phyloP scores from a whole-genome alignment of 2,329 filamentous ascomycete genomes.

The Colletotrichum sidae region DNA sequence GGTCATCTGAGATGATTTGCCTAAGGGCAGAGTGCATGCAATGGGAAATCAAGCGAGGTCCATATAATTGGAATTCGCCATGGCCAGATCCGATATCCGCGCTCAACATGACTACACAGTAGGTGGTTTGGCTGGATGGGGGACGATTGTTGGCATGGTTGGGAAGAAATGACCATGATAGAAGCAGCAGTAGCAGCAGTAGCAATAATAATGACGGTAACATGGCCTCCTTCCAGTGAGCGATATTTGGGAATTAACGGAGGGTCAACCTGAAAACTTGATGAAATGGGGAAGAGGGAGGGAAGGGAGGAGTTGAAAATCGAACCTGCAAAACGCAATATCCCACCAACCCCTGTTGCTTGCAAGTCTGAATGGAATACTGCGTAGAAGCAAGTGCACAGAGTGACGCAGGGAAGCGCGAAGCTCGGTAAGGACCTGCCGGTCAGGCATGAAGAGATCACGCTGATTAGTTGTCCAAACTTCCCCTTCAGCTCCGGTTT shows the following conservation, averaged over 20 bases:
- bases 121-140: no score
- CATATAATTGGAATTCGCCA: no score
- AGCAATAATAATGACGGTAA: slow-evolving; percentile 14
- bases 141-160: not conserved
- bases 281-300: slow-evolving; percentile 7
- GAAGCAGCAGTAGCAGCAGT: not conserved
- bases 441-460: not conserved
- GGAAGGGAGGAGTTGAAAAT: not conserved
- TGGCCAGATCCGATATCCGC: no score
- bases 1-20: no score
- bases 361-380: slow-evolving; percentile 32
- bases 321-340: slow-evolving; percentile 17
- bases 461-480: not conserved
- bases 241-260: slow-evolving; percentile 18
- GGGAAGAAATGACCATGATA: slow-evolving; percentile 12
- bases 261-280: not conserved
- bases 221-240: not conserved
- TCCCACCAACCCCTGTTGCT: slow-evolving; percentile 33
- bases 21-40: no score
- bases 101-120: no score
- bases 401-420: slow-evolving; percentile 5
- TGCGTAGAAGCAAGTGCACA: slow-evolving; percentile 21
- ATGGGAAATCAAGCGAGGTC: no score
- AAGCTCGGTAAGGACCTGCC: not conserved
- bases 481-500: no score